Conservation (phyloP, 306 rosid genomes). For the Cucumis hystrix region DNA sequence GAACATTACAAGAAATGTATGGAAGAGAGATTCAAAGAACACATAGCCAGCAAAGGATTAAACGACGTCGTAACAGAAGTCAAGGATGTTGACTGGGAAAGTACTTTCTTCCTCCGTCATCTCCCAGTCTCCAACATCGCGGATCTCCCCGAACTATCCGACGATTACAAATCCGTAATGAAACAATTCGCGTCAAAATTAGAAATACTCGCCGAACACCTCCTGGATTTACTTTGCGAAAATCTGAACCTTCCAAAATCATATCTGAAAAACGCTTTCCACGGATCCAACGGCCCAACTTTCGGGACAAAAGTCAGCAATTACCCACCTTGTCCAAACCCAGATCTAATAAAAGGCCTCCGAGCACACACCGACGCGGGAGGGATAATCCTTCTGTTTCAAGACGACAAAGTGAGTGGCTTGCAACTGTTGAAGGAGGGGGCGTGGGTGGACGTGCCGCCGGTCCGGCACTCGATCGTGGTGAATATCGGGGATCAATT, state of each 20-base stretch:
- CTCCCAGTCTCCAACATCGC: slow-evolving; percentile 65
- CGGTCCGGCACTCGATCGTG: slow-evolving; percentile 78
- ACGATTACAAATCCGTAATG: slow-evolving; percentile 61
- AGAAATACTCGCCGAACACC: slow-evolving; percentile 59
- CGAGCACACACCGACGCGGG: slow-evolving; percentile 94
- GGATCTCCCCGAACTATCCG: slow-evolving; percentile 53
- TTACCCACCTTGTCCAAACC: slow-evolving; percentile 82
- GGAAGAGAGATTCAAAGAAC: slow-evolving; percentile 63
- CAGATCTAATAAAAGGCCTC: slow-evolving; percentile 79
- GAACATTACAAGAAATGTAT: slow-evolving; percentile 59
- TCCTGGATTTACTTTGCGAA: slow-evolving; percentile 72
- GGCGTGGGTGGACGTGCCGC: slow-evolving; percentile 80
- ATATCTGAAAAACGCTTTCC: slow-evolving; percentile 57
- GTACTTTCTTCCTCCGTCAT: slow-evolving; percentile 59
- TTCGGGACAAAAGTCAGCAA: slow-evolving; percentile 88
- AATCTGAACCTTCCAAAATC: slow-evolving; percentile 78
- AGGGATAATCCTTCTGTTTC: slow-evolving; percentile 76
- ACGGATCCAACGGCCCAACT: slow-evolving; percentile 74
- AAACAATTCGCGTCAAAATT: slow-evolving; percentile 60
- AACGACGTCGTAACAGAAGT: slow-evolving; percentile 52
- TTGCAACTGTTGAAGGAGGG: slow-evolving; percentile 76
- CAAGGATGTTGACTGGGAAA: slow-evolving; percentile 79
- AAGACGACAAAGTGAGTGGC: slow-evolving; percentile 84
- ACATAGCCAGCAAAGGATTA: slow-evolving; percentile 40
- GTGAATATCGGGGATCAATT: slow-evolving; percentile 84